Evolutionary conservation across 1,139 yeast species (phyloP), one percentile per base, ranked within the genome.

Genomic region (Meyerozyma carpophila): DNA sequence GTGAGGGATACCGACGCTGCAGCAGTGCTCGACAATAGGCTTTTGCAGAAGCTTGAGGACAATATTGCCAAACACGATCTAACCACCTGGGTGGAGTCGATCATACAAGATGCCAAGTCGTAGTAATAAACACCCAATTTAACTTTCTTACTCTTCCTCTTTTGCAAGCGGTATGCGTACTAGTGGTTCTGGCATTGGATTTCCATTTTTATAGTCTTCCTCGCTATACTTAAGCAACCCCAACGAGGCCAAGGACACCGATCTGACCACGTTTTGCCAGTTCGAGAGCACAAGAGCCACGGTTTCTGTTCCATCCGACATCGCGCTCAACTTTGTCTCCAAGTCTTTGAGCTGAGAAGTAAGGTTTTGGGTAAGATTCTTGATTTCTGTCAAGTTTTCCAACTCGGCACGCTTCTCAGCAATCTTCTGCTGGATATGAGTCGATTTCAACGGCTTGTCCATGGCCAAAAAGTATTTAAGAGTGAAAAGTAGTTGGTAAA

Each of bases 191-290:
- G 75, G 77, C 46, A 70, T 54, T n/a, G 71, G 69, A 1, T 52
- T 46, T 14, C 49, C 55, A 2, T 42, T 59, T 54, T 75, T 77
- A 43, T 71, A 73, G 49, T 76, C 81, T 29, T 65, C 63, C 24
- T 73, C 74, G 0, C 73, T 52, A 48, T 77, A 72, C 44, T 71
- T 74, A 46, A 74, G 59, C 41, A 82, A 61, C 3, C 84, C 81
- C 53, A 81, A 61, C 0, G 90, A 79, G 0, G 94, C 91, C 54
- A 86, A 61, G 9, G 84, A 77, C 0, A 85, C 77, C 1, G 89
- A 78, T 47, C 81, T 70, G 20, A 82, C 69, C 14, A 86, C 84
- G 47, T 77, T 80, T 47, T 79, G 77, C 95, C 95, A 86, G 51
- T 82, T 84, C 8, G 82, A 72, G 53, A 82, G 66, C 5, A 81